Percentiles rank a stretch among this genome's conserved stretches.
phyloP scores from a whole-genome alignment of 371 early-diverging fungal genomes.

The Rhizopus delemar region DNA sequence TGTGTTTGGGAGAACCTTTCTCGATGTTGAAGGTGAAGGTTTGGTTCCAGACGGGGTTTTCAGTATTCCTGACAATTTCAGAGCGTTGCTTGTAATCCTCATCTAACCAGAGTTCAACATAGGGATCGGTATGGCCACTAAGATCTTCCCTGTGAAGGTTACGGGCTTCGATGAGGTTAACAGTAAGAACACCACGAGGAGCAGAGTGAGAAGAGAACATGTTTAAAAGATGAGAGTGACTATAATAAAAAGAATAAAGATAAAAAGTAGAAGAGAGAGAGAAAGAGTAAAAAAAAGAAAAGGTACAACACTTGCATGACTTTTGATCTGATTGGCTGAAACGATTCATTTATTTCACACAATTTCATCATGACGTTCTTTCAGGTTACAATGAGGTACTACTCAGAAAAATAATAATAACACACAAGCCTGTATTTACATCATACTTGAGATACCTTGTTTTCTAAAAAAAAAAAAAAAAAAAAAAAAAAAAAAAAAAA shows the following conservation, averaged over 20 bases:
- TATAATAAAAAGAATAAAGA: too few relatives aligned
- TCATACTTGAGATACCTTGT: neutral
- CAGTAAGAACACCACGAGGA: constrained; percentile 37
- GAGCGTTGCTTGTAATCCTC: constrained; percentile 45
- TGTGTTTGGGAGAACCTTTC: constrained; percentile 32
- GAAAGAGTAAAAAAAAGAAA: too few relatives aligned
- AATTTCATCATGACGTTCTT: constrained; percentile 2
- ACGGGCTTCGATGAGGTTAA: constrained; percentile 38
- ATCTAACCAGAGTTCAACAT: constrained; percentile 44
- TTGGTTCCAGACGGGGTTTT: constrained; percentile 47
- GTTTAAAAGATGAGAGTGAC: neutral
- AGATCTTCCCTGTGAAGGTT: constrained; percentile 38
- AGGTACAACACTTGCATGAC: too few relatives aligned
- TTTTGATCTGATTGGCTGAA: too few relatives aligned
- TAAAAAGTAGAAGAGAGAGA: neutral
- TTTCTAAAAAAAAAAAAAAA: neutral
- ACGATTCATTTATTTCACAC: neutral
- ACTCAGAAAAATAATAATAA: too few relatives aligned
- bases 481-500: too few relatives aligned
- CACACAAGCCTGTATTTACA: too few relatives aligned
- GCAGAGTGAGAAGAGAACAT: constrained; percentile 29
- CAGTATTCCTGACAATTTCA: constrained; percentile 24
- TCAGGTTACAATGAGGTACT: too few relatives aligned
- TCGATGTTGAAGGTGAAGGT: constrained; percentile 43
- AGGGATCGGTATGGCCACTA: constrained; percentile 39